These are phyloP conservation scores for Melastoma malabathricum DNA, from an alignment of 345 rosid species.

Conservation along the genomic window DNA sequence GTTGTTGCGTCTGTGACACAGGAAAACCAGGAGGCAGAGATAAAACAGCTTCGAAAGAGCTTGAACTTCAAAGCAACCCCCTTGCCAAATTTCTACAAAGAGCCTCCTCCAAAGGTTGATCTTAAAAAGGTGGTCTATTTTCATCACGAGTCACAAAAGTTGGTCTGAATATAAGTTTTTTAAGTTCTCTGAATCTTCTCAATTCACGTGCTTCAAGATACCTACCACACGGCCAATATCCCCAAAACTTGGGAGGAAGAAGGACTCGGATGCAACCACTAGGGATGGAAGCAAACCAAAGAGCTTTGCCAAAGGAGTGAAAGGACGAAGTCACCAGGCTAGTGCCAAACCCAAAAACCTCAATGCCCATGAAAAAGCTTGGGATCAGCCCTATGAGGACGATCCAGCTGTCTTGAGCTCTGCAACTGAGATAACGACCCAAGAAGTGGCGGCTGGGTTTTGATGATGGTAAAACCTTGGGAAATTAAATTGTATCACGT, in stretches of 20 bases:
- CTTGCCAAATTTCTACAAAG: conserved; percentile 92
- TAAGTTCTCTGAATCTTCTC: no score
- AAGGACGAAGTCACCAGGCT: conserved; percentile 11
- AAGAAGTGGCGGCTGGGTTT: conserved; percentile 29
- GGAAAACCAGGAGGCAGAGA: conserved; percentile 93
- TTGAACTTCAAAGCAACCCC: conserved; percentile 94
- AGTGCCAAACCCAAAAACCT: neutral
- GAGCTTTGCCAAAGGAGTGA: conserved; percentile 11
- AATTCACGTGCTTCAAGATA: conserved; percentile 24
- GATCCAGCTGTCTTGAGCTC: conserved; percentile 14
- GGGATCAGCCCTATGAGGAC: conserved; percentile 15
- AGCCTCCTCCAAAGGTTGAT: conserved; percentile 76
- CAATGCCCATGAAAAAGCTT: conserved; percentile 10
- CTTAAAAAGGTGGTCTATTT: neutral
- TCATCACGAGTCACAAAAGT: neutral
- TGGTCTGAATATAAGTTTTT: no score
- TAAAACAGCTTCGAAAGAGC: conserved; percentile 79
- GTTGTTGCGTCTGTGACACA: conserved; percentile 12
- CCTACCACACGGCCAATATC: conserved; percentile 82
- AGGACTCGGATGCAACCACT: conserved; percentile 27
- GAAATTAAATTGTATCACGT: no score
- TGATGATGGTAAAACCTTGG: no score
- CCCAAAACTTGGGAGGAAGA: conserved; percentile 89
- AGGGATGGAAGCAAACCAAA: conserved; percentile 25
- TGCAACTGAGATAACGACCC: conserved; percentile 39